Conservation (phyloP, 169 alveolate genomes). For the Amoebophrya sp. region DNA sequence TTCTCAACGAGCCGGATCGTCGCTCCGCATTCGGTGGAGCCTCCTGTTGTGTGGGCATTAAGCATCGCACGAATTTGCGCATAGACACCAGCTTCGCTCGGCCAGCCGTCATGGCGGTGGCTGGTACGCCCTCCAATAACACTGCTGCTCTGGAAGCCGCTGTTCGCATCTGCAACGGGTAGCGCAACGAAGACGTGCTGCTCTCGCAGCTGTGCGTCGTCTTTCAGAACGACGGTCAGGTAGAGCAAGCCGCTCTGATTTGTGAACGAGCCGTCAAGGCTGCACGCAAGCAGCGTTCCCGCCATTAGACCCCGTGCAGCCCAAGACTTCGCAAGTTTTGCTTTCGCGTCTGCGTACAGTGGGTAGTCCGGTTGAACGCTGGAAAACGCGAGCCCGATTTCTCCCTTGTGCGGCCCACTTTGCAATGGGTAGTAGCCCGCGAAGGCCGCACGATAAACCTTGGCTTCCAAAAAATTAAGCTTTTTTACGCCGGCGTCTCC, state of each 20-base stretch:
- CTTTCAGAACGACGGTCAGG: neutral
- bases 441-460: neutral
- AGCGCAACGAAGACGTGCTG: neutral
- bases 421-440: conserved; percentile 9
- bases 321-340: neutral
- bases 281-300: neutral
- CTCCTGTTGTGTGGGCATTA: too few relatives aligned
- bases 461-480: neutral
- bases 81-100: too few relatives aligned
- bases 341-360: neutral
- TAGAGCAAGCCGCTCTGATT: neutral
- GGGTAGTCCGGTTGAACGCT: neutral
- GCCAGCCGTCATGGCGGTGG: too few relatives aligned
- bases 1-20: neutral
- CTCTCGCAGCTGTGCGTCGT: conserved; percentile 5
- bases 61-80: too few relatives aligned
- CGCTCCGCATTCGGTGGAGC: too few relatives aligned
- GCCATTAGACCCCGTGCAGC: neutral
- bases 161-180: neutral
- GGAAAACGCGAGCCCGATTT: neutral
- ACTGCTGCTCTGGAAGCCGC: neutral
- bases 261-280: neutral
- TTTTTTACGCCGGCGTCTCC: neutral
- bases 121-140: too few relatives aligned
- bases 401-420: conserved; percentile 5